Conservation (phyloP, 495 filamentous ascomycete genomes). For the Talaromyces borbonicus region DNA sequence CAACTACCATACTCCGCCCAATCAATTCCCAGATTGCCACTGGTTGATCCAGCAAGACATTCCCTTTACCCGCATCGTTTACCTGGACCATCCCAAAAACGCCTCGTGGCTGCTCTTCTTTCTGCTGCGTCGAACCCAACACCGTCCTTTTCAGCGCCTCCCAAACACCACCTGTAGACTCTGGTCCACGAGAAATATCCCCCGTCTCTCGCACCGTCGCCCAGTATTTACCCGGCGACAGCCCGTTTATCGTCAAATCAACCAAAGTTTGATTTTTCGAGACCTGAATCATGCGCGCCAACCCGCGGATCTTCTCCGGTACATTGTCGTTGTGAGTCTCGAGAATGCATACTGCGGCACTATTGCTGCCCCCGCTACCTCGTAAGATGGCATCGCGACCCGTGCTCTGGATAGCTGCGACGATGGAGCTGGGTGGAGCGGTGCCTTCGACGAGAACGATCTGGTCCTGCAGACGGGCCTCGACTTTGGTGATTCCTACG, state of each 20-base stretch:
- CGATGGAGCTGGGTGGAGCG: conserved; percentile 80
- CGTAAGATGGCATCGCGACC: conserved; percentile 91
- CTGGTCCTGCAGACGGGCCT: conserved; percentile 39
- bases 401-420: conserved; percentile 76
- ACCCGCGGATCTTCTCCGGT: conserved; percentile 58
- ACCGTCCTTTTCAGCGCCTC: conserved; percentile 43
- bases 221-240: conserved; percentile 71
- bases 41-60: conserved; percentile 66
- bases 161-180: conserved; percentile 80
- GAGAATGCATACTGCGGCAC: conserved; percentile 91
- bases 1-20: conserved; percentile 78
- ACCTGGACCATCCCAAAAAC: conserved; percentile 66
- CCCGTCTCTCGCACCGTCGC: conserved; percentile 80
- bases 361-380: conserved; percentile 75
- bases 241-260: conserved; percentile 78
- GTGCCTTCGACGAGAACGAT: conserved; percentile 39
- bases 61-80: conserved; percentile 50
- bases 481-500: conserved; percentile 37
- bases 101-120: conserved; percentile 45
- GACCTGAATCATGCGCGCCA: conserved; percentile 76
- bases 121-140: conserved; percentile 29
- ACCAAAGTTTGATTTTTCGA: conserved; percentile 65
- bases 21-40: conserved; percentile 94
- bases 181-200: conserved; percentile 75
- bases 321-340: conserved; percentile 65